Conservation (phyloP, 1,284 basidiomycete species). For the Macrocystidia cucumis region DNA sequence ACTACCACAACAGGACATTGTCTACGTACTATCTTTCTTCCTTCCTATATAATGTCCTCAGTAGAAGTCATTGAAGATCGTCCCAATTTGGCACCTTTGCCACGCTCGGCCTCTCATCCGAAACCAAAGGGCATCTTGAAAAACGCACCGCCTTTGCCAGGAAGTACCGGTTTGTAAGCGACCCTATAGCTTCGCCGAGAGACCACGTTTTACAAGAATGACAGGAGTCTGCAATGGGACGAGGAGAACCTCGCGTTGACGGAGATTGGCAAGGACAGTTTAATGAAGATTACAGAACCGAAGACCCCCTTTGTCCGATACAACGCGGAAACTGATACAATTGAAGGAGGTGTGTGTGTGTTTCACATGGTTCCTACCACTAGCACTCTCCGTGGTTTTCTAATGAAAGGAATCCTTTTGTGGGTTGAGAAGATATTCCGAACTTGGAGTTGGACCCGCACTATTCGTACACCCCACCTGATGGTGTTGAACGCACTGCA, state of each 20-base stretch:
- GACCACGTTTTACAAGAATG: conserved; percentile 2
- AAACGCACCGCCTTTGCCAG: conserved; percentile 52
- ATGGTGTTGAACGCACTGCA: conserved; percentile 14
- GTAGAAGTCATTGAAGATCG: conserved; percentile 30
- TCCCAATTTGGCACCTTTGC: conserved; percentile 30
- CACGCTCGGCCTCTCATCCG: conserved; percentile 49
- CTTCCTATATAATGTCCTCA: conserved; percentile 22
- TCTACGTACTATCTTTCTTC: not conserved
- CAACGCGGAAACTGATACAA: conserved; percentile 76
- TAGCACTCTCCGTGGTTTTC: conserved; percentile 1
- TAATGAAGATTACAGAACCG: conserved; percentile 96
- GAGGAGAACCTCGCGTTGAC: conserved; percentile 87
- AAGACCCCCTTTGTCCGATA: conserved; percentile 95
- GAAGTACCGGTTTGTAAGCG: conserved; percentile 38
- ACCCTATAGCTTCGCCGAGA: conserved; percentile 7
- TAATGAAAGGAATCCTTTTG: not conserved
- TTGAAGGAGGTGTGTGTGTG: conserved; percentile 63
- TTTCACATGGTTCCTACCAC: conserved; percentile 1
- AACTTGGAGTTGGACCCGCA: conserved; percentile 43
- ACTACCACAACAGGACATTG: no score
- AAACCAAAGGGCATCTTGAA: conserved; percentile 82
- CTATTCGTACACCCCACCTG: conserved; percentile 21
- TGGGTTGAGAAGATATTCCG: conserved; percentile 54
- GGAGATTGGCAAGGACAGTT: conserved; percentile 86
- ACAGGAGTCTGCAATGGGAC: conserved; percentile 76